Evolutionary conservation across 768 basidiomycete species (phyloP), one percentile per base, ranked within the genome.

Genomic region (Boletus patriciae): DNA sequence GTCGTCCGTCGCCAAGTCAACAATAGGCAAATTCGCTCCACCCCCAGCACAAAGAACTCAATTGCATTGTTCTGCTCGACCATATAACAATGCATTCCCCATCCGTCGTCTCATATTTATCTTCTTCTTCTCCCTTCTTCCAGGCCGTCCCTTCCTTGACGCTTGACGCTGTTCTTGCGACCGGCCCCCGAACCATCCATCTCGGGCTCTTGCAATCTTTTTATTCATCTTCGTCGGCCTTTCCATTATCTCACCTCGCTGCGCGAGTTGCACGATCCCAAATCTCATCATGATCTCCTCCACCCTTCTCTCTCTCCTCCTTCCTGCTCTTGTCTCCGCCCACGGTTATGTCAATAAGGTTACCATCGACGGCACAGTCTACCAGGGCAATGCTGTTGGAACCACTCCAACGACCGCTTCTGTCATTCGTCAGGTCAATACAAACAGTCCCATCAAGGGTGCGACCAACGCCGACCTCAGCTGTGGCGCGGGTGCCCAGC

Each of bases 401-500:
- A 73, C 52, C 36, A 60, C 50, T 0, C 8, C 73, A 12, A 56
- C 70, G 40, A 27, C 52, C 60, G 57, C 68, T 4, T 74, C 74
- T 34, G 72, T 71, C 25, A 80, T 82, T 45, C 79, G 81, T 18
- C 74, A 74, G 53, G 62, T 83, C 55, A 57, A 68, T 54, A 70
- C 76, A 19, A 78, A 76, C 47, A 67, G 71, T 13, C 82, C 81
- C 0, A 76, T 81, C 48, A 80, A 88, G 70, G 86, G 84, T 40
- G 76, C 83, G 16, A 69, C 40, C 48, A 87, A 86, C 68, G 70
- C 80, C 2, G 74, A 71, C 42, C 40, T 87, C 18, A 84, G 79
- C 68, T 90, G 88, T 61, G 88, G 88, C 2, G 57, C 70, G 3
- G 70, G 77, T 49, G 81, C 86, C 2, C 69, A 74, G 46, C 66